Evolutionary conservation across 495 filamentous ascomycete species (phyloP).

Genomic region (Viridothelium virens): DNA sequence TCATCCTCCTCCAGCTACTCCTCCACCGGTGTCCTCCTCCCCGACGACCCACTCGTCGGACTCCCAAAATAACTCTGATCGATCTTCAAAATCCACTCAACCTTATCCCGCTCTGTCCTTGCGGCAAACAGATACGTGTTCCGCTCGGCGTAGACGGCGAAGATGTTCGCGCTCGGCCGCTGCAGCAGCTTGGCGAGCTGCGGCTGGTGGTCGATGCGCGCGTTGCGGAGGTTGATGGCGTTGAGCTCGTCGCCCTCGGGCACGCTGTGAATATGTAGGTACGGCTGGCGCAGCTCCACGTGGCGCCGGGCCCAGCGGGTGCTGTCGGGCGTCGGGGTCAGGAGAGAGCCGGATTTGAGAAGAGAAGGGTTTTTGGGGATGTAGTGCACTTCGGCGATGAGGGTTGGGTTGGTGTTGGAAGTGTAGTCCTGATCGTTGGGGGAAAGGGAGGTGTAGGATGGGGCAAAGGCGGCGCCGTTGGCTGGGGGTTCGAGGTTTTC

Average conservation of each 20-base stretch:
- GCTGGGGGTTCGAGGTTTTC: slow-evolving; percentile 67
- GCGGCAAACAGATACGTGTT: slow-evolving; percentile 94
- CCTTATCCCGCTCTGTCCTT: slow-evolving; percentile 76
- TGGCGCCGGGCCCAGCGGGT: slow-evolving; percentile 83
- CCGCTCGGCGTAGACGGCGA: slow-evolving; percentile 84
- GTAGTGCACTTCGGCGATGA: slow-evolving; percentile 59
- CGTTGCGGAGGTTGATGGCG: slow-evolving; percentile 76
- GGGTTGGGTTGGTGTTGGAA: slow-evolving; percentile 25
- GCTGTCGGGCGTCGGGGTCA: slow-evolving; percentile 65
- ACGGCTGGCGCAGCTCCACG: slow-evolving; percentile 86
- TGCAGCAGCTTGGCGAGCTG: slow-evolving; percentile 72
- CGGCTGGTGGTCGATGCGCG: slow-evolving; percentile 78
- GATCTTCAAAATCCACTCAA: slow-evolving; percentile 87
- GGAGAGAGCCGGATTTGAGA: slow-evolving; percentile 76
- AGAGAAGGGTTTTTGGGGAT: slow-evolving; percentile 57
- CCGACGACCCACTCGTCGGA: background rate
- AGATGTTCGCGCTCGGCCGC: slow-evolving; percentile 54
- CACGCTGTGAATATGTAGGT: slow-evolving; percentile 78
- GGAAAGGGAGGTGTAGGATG: slow-evolving; percentile 22
- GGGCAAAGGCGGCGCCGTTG: slow-evolving; percentile 50
- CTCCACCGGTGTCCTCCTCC: slow-evolving; percentile 1
- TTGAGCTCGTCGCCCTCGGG: slow-evolving; percentile 83
- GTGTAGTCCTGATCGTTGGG: slow-evolving; percentile 15
- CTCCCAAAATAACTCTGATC: slow-evolving; percentile 50
- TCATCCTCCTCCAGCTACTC: background rate